A percentile compares a stretch with the other conserved stretches of the same genome.
Conservation (phyloP, 1,284 basidiomycete species). For the Athelia psychrophila region DNA sequence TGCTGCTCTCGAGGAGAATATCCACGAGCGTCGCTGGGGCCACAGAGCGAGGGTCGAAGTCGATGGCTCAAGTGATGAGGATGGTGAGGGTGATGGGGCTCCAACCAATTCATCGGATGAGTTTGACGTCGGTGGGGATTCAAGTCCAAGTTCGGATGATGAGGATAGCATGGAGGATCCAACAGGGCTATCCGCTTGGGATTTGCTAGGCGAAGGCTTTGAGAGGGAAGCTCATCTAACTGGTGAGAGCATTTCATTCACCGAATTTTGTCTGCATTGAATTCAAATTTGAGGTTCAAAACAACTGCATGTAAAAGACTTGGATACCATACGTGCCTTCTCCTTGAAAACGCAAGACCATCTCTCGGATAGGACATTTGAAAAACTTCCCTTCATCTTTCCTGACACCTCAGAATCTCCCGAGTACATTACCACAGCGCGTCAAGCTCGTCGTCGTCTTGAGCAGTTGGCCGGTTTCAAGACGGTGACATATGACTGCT, state of each 20-base stretch:
- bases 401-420: slow-evolving; percentile 6
- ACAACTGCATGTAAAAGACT: neutral
- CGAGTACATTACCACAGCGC: slow-evolving; percentile 9
- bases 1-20: too few relatives aligned
- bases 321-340: slow-evolving; percentile 7
- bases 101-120: too few relatives aligned
- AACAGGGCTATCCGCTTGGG: too few relatives aligned
- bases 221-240: neutral
- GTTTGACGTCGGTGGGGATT: too few relatives aligned
- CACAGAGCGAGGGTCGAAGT: too few relatives aligned
- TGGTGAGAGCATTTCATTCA: slow-evolving; percentile 8
- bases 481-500: slow-evolving; percentile 32
- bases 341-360: slow-evolving; percentile 9
- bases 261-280: neutral
- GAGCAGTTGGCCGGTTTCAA: slow-evolving; percentile 25
- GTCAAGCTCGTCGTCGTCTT: slow-evolving; percentile 13
- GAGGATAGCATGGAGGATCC: too few relatives aligned
- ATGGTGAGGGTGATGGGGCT: too few relatives aligned
- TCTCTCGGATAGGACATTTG: slow-evolving; percentile 2
- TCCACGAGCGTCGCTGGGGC: too few relatives aligned
- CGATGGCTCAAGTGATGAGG: too few relatives aligned
- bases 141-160: too few relatives aligned
- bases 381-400: slow-evolving; percentile 12
- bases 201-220: too few relatives aligned
- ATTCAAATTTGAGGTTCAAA: neutral